Evolutionary conservation across 2,329 filamentous ascomycete genomes (phyloP).

Genomic region (Trichophyton simii): DNA sequence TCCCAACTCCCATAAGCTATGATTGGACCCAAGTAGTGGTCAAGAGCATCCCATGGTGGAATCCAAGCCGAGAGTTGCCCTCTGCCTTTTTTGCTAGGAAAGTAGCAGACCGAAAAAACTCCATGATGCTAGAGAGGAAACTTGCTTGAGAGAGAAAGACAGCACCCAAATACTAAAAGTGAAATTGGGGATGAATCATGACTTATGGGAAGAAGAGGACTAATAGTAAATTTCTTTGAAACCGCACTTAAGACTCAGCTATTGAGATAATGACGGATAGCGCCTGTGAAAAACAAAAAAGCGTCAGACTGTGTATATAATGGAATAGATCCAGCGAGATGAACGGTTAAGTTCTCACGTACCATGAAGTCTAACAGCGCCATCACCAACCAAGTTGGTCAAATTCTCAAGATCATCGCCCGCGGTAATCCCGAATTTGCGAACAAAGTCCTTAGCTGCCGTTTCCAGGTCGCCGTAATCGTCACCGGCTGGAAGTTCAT

Average conservation of each 20-base stretch:
- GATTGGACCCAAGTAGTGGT: background rate
- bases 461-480: conserved; percentile 84
- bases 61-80: background rate
- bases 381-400: conserved; percentile 69
- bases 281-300: conserved; percentile 21
- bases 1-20: background rate
- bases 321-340: background rate
- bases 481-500: conserved; percentile 53
- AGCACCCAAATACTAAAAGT: background rate
- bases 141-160: background rate
- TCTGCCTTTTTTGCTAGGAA: background rate
- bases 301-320: conserved; percentile 7
- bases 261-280: conserved; percentile 39
- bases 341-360: conserved; percentile 3
- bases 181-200: background rate
- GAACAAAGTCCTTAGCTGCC: conserved; percentile 92
- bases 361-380: conserved; percentile 71
- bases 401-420: conserved; percentile 93
- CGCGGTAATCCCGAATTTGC: conserved; percentile 88
- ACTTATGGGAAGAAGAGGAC: background rate
- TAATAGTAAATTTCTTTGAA: background rate
- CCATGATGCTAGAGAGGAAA: background rate
- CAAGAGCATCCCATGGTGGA: background rate
- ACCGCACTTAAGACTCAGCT: conserved; percentile 20
- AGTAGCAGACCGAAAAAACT: background rate